Evolutionary conservation across 306 rosid genomes (phyloP).

Genomic region (Vigna mungo): DNA sequence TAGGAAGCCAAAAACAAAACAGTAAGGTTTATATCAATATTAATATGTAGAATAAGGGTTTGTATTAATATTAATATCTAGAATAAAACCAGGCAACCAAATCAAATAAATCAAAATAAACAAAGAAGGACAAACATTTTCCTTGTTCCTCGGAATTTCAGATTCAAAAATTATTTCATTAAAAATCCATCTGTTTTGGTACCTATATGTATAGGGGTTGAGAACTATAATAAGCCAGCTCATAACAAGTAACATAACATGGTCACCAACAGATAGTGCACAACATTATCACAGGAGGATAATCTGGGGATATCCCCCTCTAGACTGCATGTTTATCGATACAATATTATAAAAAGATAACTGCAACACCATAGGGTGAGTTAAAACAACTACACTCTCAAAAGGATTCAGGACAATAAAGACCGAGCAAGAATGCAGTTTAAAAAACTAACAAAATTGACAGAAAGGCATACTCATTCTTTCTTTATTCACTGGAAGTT

Average conservation of each 20-base stretch:
- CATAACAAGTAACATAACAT: not conserved
- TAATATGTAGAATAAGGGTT: not conserved
- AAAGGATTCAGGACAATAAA: slow-evolving; percentile 10
- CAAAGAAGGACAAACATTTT: not conserved
- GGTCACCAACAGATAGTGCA: slow-evolving; percentile 1
- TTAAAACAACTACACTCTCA: not conserved
- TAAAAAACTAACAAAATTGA: not conserved
- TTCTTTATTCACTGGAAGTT: not conserved
- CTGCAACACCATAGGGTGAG: slow-evolving; percentile 8
- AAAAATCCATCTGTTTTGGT: not conserved
- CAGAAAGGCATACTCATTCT: not conserved
- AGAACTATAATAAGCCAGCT: not conserved
- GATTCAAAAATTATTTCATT: not conserved
- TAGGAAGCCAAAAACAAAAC: slow-evolving; percentile 17
- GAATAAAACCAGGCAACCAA: slow-evolving; percentile 13
- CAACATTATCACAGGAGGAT: not conserved
- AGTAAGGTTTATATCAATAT: not conserved
- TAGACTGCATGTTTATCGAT: slow-evolving; percentile 10
- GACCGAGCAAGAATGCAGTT: not conserved
- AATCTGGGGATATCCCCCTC: slow-evolving; percentile 18
- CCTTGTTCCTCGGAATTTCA: slow-evolving; percentile 2
- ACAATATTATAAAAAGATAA: not conserved
- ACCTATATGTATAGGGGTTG: not conserved
- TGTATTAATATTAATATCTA: not conserved
- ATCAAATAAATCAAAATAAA: slow-evolving; percentile 17